phyloP scores from a whole-genome alignment of 2,329 filamentous ascomycete species.

The Aspergillus brasiliensis region DNA sequence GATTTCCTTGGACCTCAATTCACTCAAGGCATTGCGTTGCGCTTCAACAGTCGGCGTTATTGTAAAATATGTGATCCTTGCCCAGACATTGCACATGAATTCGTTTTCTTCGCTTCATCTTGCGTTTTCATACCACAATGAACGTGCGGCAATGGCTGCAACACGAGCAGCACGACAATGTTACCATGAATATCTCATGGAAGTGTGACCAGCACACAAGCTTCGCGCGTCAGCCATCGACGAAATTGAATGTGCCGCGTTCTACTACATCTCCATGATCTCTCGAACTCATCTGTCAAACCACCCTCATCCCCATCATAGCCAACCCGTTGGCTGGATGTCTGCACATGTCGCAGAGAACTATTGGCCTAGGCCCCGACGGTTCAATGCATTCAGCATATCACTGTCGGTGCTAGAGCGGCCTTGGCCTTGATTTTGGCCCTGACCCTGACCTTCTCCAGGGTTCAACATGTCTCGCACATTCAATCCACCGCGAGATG shows the following conservation, averaged over 20 bases:
- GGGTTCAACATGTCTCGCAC: conserved; percentile 53
- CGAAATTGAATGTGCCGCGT: conserved; percentile 1
- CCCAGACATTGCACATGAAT: neutral
- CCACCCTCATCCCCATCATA: neutral
- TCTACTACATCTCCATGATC: neutral
- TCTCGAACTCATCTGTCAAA: neutral
- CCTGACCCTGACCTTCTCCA: conserved; percentile 27
- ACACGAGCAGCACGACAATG: neutral
- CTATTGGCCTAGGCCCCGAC: conserved; percentile 40
- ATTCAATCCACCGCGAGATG: conserved; percentile 46
- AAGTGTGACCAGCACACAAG: conserved; percentile 30
- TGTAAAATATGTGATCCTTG: neutral
- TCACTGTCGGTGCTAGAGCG: conserved; percentile 52
- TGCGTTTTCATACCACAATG: neutral
- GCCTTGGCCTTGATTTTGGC: conserved; percentile 24
- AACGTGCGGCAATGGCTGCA: neutral
- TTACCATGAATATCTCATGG: conserved; percentile 4
- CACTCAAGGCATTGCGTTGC: neutral
- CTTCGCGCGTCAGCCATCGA: conserved; percentile 13
- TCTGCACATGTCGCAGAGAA: too few species aligned
- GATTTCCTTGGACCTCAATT: conserved; percentile 9
- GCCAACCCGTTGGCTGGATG: neutral
- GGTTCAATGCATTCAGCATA: conserved; percentile 52
- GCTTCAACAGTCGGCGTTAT: neutral
- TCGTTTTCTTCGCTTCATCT: neutral